phyloP scores from a whole-genome alignment of 2,329 filamentous ascomycete genomes.

The Fusarium aywerte region DNA sequence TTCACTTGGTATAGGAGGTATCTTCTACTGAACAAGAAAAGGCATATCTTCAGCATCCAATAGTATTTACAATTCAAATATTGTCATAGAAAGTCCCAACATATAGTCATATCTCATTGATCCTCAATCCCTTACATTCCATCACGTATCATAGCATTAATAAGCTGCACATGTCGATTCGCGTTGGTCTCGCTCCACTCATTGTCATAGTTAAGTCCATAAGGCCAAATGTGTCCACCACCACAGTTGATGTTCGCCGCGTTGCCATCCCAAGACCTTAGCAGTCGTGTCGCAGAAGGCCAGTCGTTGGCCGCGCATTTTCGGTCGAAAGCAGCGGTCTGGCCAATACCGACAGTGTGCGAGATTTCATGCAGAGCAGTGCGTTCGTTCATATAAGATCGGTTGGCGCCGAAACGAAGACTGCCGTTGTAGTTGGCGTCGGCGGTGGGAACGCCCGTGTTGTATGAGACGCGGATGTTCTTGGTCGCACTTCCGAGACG shows the following conservation, averaged over 20 bases:
- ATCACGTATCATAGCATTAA: slow-evolving; percentile 59
- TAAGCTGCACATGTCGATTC: slow-evolving; percentile 55
- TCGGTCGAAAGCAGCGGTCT: slow-evolving; percentile 54
- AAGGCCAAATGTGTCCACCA: slow-evolving; percentile 55
- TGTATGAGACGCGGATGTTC: slow-evolving; percentile 54
- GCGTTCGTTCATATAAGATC: slow-evolving; percentile 60
- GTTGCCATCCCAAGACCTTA: slow-evolving; percentile 55
- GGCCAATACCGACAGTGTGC: slow-evolving; percentile 60
- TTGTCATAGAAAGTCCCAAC: neutral
- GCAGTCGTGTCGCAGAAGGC: slow-evolving; percentile 54
- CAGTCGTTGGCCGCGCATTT: slow-evolving; percentile 56
- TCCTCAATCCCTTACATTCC: slow-evolving; percentile 39
- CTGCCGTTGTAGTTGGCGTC: slow-evolving; percentile 59
- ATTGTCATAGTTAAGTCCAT: slow-evolving; percentile 56
- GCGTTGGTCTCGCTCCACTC: slow-evolving; percentile 60
- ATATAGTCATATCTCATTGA: neutral
- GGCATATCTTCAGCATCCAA: neutral
- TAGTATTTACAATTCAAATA: neutral
- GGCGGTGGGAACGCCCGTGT: slow-evolving; percentile 57
- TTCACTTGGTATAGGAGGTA: too few species aligned
- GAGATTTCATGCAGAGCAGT: slow-evolving; percentile 61
- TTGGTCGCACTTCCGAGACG: slow-evolving; percentile 52
- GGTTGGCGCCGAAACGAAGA: slow-evolving; percentile 59
- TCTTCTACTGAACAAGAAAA: too few species aligned
- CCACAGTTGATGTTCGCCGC: slow-evolving; percentile 54